Evolutionary conservation across 345 rosid species (phyloP), one percentile per base, ranked within the genome.

Genomic region (Dipteronia dyeriana): DNA sequence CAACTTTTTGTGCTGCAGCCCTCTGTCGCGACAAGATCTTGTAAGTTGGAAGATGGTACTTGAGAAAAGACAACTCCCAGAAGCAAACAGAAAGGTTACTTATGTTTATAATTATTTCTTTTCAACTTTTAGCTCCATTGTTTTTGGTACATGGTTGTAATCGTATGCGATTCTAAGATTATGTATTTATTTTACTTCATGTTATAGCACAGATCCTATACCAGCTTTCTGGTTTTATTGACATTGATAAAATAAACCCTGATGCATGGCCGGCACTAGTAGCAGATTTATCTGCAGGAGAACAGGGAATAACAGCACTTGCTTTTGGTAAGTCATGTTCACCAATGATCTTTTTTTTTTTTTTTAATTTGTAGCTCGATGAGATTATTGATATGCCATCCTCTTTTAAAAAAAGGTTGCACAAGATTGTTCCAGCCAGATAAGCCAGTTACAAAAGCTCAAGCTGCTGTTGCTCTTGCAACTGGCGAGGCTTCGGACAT

Each of bases 41-140:
- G 89, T 96, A 22, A 89, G 92, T 82, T 96, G 99, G 99, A 96
- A 94, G 87, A 93, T 93, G 98, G 93, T 94, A 74, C 79, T 96
- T 25, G 99, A 94, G 85, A 89, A 81, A 68, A 82, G 87, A 79
- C 91, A 90, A 75, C 97, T 96, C 67, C 95, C 97, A 73, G 94
- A 90, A 88, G 95, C 94, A 74, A 86, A 96, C 77, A 82, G 77
- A 86, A 86, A 91, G 97, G 99, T 96, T 59, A 51, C 29, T 31
- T 23, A 47, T 56, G 41, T 57, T 73, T 14, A 65, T 71, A 61
- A 65, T 43, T 51, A 6, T 5, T 71, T 75, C 6, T 20, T 59
- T 59, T 59, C 20, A 22, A 25, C 51, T 51, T 80, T 54, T 13
- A 23, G 23, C 60, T 73, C 31, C 20, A n/a, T 34, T 9, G 43